A percentile compares a stretch with the other conserved stretches of the same genome.
Conservation (phyloP, 306 rosid genomes). For the Lithocarpus polystachyus region DNA sequence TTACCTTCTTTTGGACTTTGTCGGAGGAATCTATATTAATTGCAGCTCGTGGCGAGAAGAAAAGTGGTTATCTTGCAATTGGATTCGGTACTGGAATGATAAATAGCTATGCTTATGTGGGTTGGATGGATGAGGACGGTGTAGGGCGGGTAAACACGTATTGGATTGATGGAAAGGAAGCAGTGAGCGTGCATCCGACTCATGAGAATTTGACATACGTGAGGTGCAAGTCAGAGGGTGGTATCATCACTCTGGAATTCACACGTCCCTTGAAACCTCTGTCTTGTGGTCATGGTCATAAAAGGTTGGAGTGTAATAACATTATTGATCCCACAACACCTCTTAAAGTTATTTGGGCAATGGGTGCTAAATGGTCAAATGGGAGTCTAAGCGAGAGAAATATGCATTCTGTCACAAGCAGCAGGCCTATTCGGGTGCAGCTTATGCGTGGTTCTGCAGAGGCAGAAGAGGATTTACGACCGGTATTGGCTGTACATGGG, state of each 20-base stretch:
- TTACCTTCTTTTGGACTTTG: conserved; percentile 85
- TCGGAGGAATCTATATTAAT: conserved; percentile 60
- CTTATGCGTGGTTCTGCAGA: conserved; percentile 87
- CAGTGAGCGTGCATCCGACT: conserved; percentile 59
- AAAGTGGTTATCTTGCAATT: conserved; percentile 91
- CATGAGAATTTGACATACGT: conserved; percentile 70
- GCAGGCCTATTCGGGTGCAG: conserved; percentile 62
- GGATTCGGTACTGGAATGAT: conserved; percentile 85
- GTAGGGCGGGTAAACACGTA: conserved; percentile 64
- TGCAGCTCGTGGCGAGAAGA: conserved; percentile 89
- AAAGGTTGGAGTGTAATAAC: conserved; percentile 68
- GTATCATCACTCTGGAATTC: conserved; percentile 77
- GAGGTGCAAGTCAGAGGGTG: conserved; percentile 79
- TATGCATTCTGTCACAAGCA: conserved; percentile 82
- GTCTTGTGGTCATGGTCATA: conserved; percentile 36
- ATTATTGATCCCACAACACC: conserved; percentile 79
- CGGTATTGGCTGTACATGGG: conserved; percentile 90
- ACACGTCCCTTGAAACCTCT: conserved; percentile 88
- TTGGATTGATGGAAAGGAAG: conserved; percentile 85
- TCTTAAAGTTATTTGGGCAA: conserved; percentile 89
- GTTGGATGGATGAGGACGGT: conserved; percentile 73
- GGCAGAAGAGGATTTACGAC: conserved; percentile 90
- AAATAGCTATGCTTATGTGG: conserved; percentile 75
- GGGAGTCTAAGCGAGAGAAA: conserved; percentile 56
- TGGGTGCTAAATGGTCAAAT: conserved; percentile 82